These are phyloP conservation scores for Aspergillus awamori DNA, from an alignment of 2,329 filamentous ascomycete genomes.

Conservation along the genomic window DNA sequence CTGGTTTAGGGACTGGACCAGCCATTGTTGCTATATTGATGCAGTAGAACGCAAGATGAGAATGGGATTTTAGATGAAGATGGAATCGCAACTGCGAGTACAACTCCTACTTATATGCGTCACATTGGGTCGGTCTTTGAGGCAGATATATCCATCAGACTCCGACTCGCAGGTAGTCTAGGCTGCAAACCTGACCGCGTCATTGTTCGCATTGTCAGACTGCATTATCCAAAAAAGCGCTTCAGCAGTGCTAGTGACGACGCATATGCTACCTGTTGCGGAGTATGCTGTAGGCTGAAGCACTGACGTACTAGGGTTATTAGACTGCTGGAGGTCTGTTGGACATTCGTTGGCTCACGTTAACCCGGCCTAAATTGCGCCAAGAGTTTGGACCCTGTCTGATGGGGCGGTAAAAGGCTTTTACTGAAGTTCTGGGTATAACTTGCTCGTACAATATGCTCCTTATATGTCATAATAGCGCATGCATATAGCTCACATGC, in stretches of 20 bases:
- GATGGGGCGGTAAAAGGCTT: too few relatives aligned
- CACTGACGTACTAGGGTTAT: background rate
- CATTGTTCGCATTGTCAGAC: background rate
- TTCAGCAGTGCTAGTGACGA: background rate
- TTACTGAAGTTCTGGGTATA: too few relatives aligned
- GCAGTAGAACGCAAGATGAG: background rate
- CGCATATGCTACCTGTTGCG: background rate
- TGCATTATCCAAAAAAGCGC: background rate
- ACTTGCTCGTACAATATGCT: too few relatives aligned
- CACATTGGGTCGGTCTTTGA: too few relatives aligned
- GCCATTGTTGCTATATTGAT: background rate
- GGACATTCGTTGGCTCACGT: background rate
- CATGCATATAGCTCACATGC: too few relatives aligned
- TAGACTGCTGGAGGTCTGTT: background rate
- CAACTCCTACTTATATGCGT: too few relatives aligned
- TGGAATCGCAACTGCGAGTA: too few relatives aligned
- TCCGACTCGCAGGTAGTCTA: background rate
- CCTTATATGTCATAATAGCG: too few relatives aligned
- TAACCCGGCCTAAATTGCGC: background rate
- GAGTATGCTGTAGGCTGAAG: background rate
- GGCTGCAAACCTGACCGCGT: background rate
- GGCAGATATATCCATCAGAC: too few relatives aligned
- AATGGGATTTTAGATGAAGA: background rate
- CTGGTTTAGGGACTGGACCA: constrained; percentile 13
- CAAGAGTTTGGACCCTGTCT: background rate